Conservation (phyloP, 192 early-diverging fungal genomes). For the Backusella macrospora region DNA sequence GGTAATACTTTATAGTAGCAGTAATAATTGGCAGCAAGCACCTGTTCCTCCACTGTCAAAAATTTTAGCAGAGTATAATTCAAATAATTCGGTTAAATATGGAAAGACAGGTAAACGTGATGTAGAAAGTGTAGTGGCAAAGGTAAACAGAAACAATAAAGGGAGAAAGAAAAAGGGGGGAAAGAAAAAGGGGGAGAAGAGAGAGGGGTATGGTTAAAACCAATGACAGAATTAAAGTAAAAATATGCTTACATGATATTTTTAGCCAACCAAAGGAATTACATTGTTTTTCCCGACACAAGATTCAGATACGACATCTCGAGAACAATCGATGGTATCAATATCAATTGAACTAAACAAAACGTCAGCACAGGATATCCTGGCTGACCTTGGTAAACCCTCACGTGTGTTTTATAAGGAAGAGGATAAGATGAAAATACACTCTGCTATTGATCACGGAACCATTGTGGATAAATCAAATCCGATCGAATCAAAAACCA, state of each 20-base stretch:
- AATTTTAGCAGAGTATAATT: constrained; percentile 34
- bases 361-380: constrained; percentile 68
- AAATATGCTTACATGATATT: background rate
- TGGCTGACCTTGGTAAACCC: constrained; percentile 71
- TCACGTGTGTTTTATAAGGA: constrained; percentile 64
- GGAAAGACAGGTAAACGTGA: constrained; percentile 44
- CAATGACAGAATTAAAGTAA: background rate
- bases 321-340: constrained; percentile 5
- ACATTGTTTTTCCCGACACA: constrained; percentile 42
- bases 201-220: too few relatives aligned
- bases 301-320: constrained; percentile 11
- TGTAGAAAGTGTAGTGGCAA: constrained; percentile 51
- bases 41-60: constrained; percentile 43
- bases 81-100: constrained; percentile 36
- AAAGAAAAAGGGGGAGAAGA: background rate
- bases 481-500: constrained; percentile 18
- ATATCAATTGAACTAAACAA: constrained; percentile 51
- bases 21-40: constrained; percentile 51
- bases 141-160: constrained; percentile 37
- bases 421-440: constrained; percentile 75
- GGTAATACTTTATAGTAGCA: constrained; percentile 62
- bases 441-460: constrained; percentile 45
- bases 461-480: constrained; percentile 27
- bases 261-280: constrained; percentile 46
- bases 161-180: background rate